Evolutionary conservation across 805 yeast genomes (phyloP).

Genomic region (Pichia cephalocereana): DNA sequence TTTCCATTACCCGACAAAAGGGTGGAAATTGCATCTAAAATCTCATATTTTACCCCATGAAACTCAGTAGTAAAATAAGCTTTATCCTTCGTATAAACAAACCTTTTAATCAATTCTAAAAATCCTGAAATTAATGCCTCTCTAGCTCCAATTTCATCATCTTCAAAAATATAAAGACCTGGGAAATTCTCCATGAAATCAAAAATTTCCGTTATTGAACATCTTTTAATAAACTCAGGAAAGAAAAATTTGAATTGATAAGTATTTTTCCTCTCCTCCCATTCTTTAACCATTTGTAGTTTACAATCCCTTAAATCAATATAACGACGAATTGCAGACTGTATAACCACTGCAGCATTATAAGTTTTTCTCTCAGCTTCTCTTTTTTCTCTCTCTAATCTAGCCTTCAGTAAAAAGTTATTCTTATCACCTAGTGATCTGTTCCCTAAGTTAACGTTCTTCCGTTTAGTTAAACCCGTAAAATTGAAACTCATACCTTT

Average conservation of each 20-base stretch:
- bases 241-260: slow-evolving; percentile 26
- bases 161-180: too few relatives aligned
- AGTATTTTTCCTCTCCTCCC: slow-evolving; percentile 18
- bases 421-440: slow-evolving; percentile 26
- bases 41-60: too few relatives aligned
- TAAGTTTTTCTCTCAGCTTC: slow-evolving; percentile 44
- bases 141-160: too few relatives aligned
- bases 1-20: too few relatives aligned
- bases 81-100: too few relatives aligned
- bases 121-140: too few relatives aligned
- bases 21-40: too few relatives aligned
- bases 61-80: too few relatives aligned
- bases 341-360: slow-evolving; percentile 42
- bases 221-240: not conserved
- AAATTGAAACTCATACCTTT: slow-evolving; percentile 17
- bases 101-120: too few relatives aligned
- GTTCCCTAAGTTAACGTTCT: slow-evolving; percentile 43
- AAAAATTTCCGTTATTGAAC: not conserved
- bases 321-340: slow-evolving; percentile 35
- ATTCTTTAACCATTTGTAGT: slow-evolving; percentile 10
- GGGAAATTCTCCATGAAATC: too few relatives aligned
- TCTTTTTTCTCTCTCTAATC: slow-evolving; percentile 55
- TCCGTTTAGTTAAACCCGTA: slow-evolving; percentile 24
- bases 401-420: slow-evolving; percentile 52
- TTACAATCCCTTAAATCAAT: slow-evolving; percentile 26